Percentiles rank a stretch among this genome's conserved stretches.
Conservation (phyloP, 2,329 filamentous ascomycete species). For the Ophioceras dolichostomum region DNA sequence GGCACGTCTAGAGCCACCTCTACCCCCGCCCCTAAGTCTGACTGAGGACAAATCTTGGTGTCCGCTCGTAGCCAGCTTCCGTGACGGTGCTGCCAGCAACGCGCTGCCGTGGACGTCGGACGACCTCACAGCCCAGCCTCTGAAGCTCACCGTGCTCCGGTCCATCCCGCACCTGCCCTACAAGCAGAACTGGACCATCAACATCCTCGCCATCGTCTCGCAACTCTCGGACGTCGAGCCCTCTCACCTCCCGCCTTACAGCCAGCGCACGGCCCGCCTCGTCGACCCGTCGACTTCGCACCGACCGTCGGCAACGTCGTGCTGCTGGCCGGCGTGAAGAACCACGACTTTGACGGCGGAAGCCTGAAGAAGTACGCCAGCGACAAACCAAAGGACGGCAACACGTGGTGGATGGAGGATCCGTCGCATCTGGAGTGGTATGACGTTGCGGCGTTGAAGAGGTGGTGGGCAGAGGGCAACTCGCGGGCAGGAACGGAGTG, state of each 20-base stretch:
- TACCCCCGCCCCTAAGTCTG: neutral
- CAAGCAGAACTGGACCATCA: constrained; percentile 45
- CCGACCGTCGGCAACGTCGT: constrained; percentile 36
- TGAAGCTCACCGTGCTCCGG: constrained; percentile 38
- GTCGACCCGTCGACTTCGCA: constrained; percentile 37
- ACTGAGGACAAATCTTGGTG: neutral
- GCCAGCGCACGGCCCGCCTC: constrained; percentile 39
- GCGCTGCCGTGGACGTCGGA: constrained; percentile 27
- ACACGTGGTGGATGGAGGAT: constrained; percentile 39
- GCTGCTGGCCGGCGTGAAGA: constrained; percentile 42
- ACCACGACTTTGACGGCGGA: constrained; percentile 39
- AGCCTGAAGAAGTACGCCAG: constrained; percentile 29
- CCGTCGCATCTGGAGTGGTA: constrained; percentile 36
- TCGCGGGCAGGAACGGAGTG: neutral
- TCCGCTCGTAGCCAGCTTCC: neutral
- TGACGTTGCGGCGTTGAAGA: constrained; percentile 28
- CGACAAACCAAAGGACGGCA: constrained; percentile 15
- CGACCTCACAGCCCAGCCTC: constrained; percentile 23
- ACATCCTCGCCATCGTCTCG: constrained; percentile 37
- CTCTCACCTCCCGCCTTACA: constrained; percentile 33
- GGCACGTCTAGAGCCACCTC: neutral
- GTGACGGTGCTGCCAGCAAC: neutral
- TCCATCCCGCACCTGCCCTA: constrained; percentile 40
- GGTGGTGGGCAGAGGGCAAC: constrained; percentile 33
- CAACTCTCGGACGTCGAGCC: constrained; percentile 34